Conservation (phyloP, 140 eudicot species). For the Stevia rebaudiana region DNA sequence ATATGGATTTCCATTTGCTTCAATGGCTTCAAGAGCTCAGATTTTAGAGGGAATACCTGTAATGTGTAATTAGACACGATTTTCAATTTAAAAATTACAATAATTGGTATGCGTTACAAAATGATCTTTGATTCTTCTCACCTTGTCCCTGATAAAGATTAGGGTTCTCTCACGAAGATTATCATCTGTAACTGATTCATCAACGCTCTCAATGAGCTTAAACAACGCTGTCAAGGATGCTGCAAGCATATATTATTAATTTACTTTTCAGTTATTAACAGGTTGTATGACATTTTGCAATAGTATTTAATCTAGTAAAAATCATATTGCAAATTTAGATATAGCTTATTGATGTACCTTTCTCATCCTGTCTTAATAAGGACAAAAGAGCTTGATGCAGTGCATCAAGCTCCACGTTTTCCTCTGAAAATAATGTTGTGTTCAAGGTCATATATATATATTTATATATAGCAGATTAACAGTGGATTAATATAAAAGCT, state of each 20-base stretch:
- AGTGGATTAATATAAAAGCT: neutral
- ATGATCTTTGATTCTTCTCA: slow-evolving; percentile 21
- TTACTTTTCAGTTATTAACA: neutral
- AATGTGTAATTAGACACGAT: slow-evolving; percentile 6
- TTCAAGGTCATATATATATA: slow-evolving; percentile 5
- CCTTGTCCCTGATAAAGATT: slow-evolving; percentile 82
- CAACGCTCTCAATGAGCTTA: slow-evolving; percentile 80
- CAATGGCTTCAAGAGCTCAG: slow-evolving; percentile 90
- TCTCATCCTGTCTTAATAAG: slow-evolving; percentile 82
- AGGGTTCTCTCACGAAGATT: slow-evolving; percentile 90
- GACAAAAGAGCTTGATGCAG: slow-evolving; percentile 90
- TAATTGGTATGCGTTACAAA: slow-evolving; percentile 5
- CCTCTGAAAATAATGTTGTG: slow-evolving; percentile 44
- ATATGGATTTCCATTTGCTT: slow-evolving; percentile 94
- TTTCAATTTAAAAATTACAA: neutral
- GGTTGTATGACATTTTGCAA: slow-evolving; percentile 9
- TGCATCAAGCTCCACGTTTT: slow-evolving; percentile 98
- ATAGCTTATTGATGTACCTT: slow-evolving; percentile 28
- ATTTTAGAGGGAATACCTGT: slow-evolving; percentile 85
- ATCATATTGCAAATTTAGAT: neutral
- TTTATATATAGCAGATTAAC: neutral
- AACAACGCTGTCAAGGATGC: slow-evolving; percentile 87
- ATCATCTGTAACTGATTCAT: slow-evolving; percentile 81
- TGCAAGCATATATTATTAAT: slow-evolving; percentile 30
- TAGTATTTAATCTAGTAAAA: neutral